Evolutionary conservation across 305 asterid genomes (phyloP), one percentile per base, ranked within the genome.

Genomic region (Petunia hybrid): DNA sequence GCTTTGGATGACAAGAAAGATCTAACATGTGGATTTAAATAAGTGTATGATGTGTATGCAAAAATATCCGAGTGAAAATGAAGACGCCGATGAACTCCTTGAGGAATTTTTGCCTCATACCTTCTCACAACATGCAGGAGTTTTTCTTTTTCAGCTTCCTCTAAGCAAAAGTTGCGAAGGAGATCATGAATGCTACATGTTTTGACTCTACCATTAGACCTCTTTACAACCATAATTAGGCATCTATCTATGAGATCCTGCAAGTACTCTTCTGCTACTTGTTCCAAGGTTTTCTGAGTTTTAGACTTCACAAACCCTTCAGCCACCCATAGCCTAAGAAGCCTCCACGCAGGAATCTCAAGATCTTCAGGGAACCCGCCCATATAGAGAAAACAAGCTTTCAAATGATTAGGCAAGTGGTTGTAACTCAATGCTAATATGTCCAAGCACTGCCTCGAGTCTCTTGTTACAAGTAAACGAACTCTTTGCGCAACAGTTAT

Each of bases 391-490:
- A 82, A 82, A 8, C 4, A 22, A 22, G 31, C 31, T 22, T 22
- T 22, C 31, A 22, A 22, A 22, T 22, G 31, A 22, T 22, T 22
- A 35, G 82, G 85, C 53, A 82, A 77, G 79, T 57, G 66, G 36
- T 66, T 13, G 78, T 82, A 82, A 66, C 85, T 82, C 69, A 77
- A 46, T 45, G 73, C 78, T n/a, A 82, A 78, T 67, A 77, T 67
- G 9, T 77, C 57, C 35, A 38, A 53, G 61, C 61, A 57, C n/a
- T 60, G 74, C 14, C 57, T 40, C 4, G 43, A 51, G 22, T 77
- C 76, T 71, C 35, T 59, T 8, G 71, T 42, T 22, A 76, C 77
- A 66, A 36, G 4, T 10, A 77, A 67, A 57, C 80, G 39, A 41
- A 82, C 77, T 38, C 63, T 59, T 70, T 9, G 69, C 8, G 81